Percentiles rank a stretch among this genome's conserved stretches.
Conservation (phyloP, 306 rosid species). For the Potentilla sterilis region DNA sequence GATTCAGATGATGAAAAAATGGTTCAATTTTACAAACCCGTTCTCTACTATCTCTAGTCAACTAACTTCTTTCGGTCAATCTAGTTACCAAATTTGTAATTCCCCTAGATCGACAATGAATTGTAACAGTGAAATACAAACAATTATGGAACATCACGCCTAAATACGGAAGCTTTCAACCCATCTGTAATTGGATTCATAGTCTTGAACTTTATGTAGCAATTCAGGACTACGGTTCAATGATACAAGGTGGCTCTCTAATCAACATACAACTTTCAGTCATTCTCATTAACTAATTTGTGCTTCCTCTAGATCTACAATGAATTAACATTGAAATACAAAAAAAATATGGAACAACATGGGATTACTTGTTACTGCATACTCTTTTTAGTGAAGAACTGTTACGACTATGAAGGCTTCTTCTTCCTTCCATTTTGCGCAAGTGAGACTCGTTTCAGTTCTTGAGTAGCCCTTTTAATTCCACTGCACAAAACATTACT, state of each 20-base stretch:
- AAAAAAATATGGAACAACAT: neutral
- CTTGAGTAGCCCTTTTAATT: constrained; percentile 45
- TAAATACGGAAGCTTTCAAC: too few relatives aligned
- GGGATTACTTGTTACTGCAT: neutral
- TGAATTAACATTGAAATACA: neutral
- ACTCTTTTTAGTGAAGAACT: neutral
- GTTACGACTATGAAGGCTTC: constrained; percentile 51
- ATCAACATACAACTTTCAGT: neutral
- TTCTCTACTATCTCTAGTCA: neutral
- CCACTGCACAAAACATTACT: constrained; percentile 48
- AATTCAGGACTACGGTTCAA: neutral
- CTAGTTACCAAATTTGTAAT: neutral
- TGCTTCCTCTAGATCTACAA: constrained; percentile 10
- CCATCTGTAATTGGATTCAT: too few relatives aligned
- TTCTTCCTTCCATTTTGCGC: constrained; percentile 52
- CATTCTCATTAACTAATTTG: neutral
- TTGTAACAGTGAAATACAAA: neutral
- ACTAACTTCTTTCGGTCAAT: neutral
- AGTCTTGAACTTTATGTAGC: too few relatives aligned
- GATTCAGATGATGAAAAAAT: neutral
- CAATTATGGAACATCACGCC: neutral
- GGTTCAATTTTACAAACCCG: too few relatives aligned
- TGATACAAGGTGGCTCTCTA: neutral
- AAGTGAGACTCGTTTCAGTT: constrained; percentile 57
- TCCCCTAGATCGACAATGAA: constrained; percentile 11